A percentile compares a stretch with the other conserved stretches of the same genome.
Conservation (phyloP, 106 monocot species). For the Narthecium ossifragum region DNA sequence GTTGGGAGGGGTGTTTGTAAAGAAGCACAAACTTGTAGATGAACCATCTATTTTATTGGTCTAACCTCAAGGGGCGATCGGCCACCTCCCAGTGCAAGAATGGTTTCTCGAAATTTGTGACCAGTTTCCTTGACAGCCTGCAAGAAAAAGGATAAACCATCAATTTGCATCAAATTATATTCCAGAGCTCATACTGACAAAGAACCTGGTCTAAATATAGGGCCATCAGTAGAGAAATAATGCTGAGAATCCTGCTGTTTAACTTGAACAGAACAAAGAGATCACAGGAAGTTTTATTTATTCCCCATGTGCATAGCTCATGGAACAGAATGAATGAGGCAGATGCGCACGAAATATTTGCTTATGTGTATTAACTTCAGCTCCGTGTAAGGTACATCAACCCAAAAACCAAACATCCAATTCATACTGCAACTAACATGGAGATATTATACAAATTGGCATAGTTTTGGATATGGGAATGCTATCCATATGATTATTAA, state of each 20-base stretch:
- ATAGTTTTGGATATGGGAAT: too few relatives aligned
- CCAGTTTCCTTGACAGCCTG: constrained; percentile 84
- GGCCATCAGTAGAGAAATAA: neutral
- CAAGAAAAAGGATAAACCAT: neutral
- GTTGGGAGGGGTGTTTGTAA: too few relatives aligned
- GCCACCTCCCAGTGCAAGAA: constrained; percentile 88
- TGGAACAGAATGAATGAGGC: neutral
- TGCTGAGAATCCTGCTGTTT: too few relatives aligned
- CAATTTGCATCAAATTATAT: neutral
- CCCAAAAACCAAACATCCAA: too few relatives aligned
- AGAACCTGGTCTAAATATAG: too few relatives aligned
- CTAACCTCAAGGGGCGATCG: constrained; percentile 74
- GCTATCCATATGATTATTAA: too few relatives aligned
- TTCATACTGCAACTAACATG: too few relatives aligned
- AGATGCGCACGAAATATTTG: too few relatives aligned
- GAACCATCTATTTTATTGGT: neutral
- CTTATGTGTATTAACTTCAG: too few relatives aligned
- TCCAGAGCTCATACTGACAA: too few relatives aligned
- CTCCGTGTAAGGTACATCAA: too few relatives aligned
- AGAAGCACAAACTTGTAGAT: neutral
- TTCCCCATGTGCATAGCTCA: neutral
- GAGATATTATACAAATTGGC: too few relatives aligned
- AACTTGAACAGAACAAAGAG: neutral
- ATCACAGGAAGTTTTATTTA: neutral
- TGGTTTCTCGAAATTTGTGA: constrained; percentile 67